Percentiles rank a stretch among this genome's conserved stretches.
Conservation (phyloP, 768 basidiomycete species). For the Boletales sp. region DNA sequence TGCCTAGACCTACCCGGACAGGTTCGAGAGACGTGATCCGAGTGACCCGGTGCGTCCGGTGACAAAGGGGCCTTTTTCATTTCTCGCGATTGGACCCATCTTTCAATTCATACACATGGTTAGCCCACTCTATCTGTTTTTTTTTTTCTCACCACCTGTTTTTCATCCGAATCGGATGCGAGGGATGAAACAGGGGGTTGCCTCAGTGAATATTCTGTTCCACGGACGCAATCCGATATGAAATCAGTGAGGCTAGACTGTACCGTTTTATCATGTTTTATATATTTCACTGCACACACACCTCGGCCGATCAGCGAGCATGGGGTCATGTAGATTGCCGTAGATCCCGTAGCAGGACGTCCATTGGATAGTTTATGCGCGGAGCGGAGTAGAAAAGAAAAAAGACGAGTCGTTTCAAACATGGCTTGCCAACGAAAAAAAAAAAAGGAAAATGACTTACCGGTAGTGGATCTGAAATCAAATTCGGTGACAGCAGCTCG, state of each 20-base stretch:
- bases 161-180: slow-evolving; percentile 7
- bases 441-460: background rate
- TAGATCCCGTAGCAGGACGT: background rate
- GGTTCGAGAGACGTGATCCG: too few relatives aligned
- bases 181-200: slow-evolving; percentile 19
- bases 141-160: background rate
- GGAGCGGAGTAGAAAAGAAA: background rate
- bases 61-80: too few relatives aligned
- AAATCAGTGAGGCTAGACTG: slow-evolving; percentile 12
- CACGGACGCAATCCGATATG: slow-evolving; percentile 15
- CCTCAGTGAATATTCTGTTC: background rate
- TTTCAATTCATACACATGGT: too few relatives aligned
- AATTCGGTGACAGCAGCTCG: background rate
- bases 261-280: background rate
- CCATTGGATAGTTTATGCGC: too few relatives aligned
- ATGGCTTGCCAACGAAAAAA: background rate
- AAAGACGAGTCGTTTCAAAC: background rate
- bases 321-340: slow-evolving; percentile 11
- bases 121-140: too few relatives aligned
- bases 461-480: background rate
- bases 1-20: slow-evolving; percentile 5
- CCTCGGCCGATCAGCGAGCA: slow-evolving; percentile 10
- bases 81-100: too few relatives aligned
- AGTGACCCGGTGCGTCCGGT: too few relatives aligned
- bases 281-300: background rate